Conservation (phyloP, 2,329 filamentous ascomycete genomes). For the Macroventuria anomochaeta region DNA sequence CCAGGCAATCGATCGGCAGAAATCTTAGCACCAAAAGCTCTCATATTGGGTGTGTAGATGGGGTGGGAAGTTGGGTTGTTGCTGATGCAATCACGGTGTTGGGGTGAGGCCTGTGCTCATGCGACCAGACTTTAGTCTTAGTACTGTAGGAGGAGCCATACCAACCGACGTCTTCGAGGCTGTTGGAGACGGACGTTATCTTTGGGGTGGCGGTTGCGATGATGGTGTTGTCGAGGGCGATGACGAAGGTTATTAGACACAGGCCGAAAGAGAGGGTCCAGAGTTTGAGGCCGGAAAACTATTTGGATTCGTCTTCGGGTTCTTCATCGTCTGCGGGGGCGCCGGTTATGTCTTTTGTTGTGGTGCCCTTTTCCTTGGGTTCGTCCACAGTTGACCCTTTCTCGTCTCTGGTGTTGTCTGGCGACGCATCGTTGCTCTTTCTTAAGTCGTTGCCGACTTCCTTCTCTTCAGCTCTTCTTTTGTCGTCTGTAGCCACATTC, state of each 20-base stretch:
- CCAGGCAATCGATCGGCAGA: no score
- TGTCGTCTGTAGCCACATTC: neutral
- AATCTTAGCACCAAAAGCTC: no score
- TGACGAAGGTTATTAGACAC: conserved; percentile 46
- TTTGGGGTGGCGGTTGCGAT: conserved; percentile 50
- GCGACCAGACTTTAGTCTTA: no score
- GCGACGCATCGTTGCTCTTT: neutral
- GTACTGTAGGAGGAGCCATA: conserved; percentile 49
- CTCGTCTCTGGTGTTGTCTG: neutral
- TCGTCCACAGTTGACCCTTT: neutral
- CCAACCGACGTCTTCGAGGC: conserved; percentile 52
- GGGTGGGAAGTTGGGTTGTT: no score
- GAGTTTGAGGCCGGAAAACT: conserved; percentile 44
- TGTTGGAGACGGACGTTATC: conserved; percentile 52
- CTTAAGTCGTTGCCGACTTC: neutral
- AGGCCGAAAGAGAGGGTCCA: conserved; percentile 44
- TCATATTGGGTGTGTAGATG: no score
- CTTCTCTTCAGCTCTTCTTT: neutral
- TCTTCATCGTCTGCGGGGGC: conserved; percentile 23
- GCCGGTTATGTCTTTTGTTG: conserved; percentile 1
- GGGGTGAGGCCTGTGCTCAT: no score
- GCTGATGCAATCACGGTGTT: no score
- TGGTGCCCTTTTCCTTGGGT: neutral
- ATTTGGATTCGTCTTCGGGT: conserved; percentile 47
- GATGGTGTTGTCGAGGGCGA: conserved; percentile 51